Base-by-base conservation (phyloP, 2,329 filamentous ascomycete genomes). In the Xylariaceae sp. region DNA sequence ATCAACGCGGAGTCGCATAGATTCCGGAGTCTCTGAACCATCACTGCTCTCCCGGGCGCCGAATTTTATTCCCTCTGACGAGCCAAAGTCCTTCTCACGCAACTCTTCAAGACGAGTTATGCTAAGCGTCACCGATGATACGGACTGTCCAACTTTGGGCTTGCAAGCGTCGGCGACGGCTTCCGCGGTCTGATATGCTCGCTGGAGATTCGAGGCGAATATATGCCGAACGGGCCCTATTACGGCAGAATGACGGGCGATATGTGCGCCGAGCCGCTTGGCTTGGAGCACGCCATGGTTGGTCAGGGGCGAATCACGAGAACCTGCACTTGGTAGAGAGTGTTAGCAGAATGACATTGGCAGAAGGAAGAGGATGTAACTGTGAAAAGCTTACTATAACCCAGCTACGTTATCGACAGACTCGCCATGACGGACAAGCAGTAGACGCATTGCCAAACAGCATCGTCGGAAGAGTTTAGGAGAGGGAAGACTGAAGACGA, bases 371-470 rank as follows among this genome's bases (percentile, higher is more conserved):
- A 7, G 15, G 12, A 19, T 6, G 16, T 12, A n/a, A 29, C 37
- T 39, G 49, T 40, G 39, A 13, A 47, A 54, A 48, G 54, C 80
- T 65, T 76, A 89, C 86, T 88, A 92, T 55, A 89, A 72, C 51
- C 85, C 81, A 39, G 86, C 87, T 54, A 94, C 86, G 70, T 96
- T 96, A 72, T 96, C 88, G 60, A 95, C 88, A 15, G 89, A 92
- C 74, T 96, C 91, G 66, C 86, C 91, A 76, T 96, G 91, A 53
- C 91, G 85, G 65, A 95, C 83, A 63, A 96, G 79, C 65, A 91
- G 84, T 51, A 96, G 70, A 66, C 78, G 67, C 81, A 70, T 70
- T 49, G 57, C 54, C 52, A 36, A 56, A 51, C 61, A 42, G 56
- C 65, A 68, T 68, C 49, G 49, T 63, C 21, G 30, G 45, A 30